Base-by-base conservation (phyloP, 495 filamentous ascomycete genomes). In the Gamarada debralockiae region DNA sequence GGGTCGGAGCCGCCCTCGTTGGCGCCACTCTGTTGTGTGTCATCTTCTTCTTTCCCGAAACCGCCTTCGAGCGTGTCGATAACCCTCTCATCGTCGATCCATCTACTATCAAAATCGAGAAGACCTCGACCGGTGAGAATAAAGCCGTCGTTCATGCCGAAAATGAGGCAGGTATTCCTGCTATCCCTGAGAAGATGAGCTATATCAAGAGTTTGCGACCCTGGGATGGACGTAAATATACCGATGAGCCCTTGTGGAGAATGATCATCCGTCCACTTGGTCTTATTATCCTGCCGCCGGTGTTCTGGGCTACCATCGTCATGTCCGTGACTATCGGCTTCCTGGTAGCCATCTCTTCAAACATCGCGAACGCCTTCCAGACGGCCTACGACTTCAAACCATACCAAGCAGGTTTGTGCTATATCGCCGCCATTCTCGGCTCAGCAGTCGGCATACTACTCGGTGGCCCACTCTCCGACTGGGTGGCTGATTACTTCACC, bases 1-100 rank as follows among this genome's bases (percentile, higher is more conserved):
- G 71, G 39, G 67, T 78, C 9, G 71, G 69, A 3, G 48, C 67
- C 5, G 70, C 68, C 22, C 49, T 78, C 17, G 68, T 78, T 47
- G 75, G 71, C 24, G 44, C 58, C 29, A 55, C 72, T 22, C 71
- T 73, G 8, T 50, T 78, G 6, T 50, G 78, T 6, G 68, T 74
- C 12, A 58, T 76, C 50, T 70, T 74, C 46, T 70, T 70, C n/a
- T 75, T 79, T 37, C 77, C 77, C 3, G 77, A 81, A 58, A 81
- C 76, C 1, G 66, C 69, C 3, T 79, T 64, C 60, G 62, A 56
- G n/a, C n/a, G n/a, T n/a, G n/a, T n/a, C n/a, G n/a, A n/a, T n/a
- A n/a, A n/a, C n/a, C n/a, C n/a, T n/a, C n/a, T n/a, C n/a, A n/a
- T n/a, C n/a, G n/a, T n/a, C n/a, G n/a, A n/a, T n/a, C n/a, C n/a